A percentile compares a stretch with the other conserved stretches of the same genome.
phyloP scores from a whole-genome alignment of 345 rosid species.

The Camelina sativa region DNA sequence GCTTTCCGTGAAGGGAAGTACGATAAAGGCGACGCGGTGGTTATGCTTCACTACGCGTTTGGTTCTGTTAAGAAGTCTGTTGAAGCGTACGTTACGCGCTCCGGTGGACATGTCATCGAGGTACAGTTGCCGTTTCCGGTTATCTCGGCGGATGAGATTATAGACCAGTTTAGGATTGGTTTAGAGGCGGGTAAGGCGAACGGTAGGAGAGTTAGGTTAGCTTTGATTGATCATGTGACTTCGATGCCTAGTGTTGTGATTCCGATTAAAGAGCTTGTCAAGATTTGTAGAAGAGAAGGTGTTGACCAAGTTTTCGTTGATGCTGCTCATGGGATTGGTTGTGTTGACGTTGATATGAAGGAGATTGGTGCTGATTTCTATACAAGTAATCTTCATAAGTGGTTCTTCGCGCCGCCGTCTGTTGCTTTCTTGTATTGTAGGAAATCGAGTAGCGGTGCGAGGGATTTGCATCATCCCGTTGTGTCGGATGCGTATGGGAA shows the following conservation, averaged over 20 bases:
- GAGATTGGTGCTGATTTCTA: conserved; percentile 96
- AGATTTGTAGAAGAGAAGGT: conserved; percentile 83
- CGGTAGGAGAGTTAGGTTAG: conserved; percentile 78
- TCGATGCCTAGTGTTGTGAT: conserved; percentile 92
- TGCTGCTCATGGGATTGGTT: conserved; percentile 93
- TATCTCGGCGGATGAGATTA: conserved; percentile 60
- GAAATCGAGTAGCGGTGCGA: conserved; percentile 38
- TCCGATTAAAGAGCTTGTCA: conserved; percentile 79
- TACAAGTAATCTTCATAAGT: conserved; percentile 82
- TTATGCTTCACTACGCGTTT: conserved; percentile 87
- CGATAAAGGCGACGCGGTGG: conserved; percentile 68
- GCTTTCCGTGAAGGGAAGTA: conserved; percentile 69
- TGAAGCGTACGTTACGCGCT: conserved; percentile 83
- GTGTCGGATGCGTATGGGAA: conserved; percentile 92
- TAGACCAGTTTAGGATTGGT: conserved; percentile 61
- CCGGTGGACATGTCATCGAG: conserved; percentile 87
- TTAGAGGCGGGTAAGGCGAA: conserved; percentile 65
- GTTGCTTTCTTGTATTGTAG: conserved; percentile 85
- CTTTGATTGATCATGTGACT: conserved; percentile 90
- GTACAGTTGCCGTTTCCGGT: conserved; percentile 88
- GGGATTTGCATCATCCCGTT: conserved; percentile 87
- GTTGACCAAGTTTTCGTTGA: conserved; percentile 92
- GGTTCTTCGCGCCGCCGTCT: conserved; percentile 96
- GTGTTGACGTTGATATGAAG: conserved; percentile 81
- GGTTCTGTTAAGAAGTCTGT: conserved; percentile 88